phyloP scores from a whole-genome alignment of 2,329 filamentous ascomycete species.

The Lojkania enalia region DNA sequence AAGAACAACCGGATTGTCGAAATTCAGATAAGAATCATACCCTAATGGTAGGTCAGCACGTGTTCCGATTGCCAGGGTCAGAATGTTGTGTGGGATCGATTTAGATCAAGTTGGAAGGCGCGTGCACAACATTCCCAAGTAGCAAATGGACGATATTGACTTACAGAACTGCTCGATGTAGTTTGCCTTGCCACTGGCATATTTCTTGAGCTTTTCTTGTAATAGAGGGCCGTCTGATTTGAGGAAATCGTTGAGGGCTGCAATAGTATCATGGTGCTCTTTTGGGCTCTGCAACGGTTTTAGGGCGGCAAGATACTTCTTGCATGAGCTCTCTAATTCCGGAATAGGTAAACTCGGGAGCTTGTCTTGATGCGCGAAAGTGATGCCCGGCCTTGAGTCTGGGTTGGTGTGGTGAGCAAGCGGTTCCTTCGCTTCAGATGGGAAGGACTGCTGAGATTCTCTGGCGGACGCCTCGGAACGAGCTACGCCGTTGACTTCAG shows the following conservation, averaged over 20 bases:
- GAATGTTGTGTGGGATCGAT: constrained; percentile 7
- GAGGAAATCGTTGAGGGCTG: constrained; percentile 82
- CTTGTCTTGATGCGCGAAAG: constrained; percentile 85
- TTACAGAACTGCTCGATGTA: constrained; percentile 99
- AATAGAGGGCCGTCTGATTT: constrained; percentile 78
- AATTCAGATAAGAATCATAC: constrained; percentile 99
- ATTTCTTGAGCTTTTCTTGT: constrained; percentile 86
- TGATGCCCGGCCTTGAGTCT: constrained; percentile 70
- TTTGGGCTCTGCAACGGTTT: constrained; percentile 77
- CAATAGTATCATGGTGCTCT: constrained; percentile 80
- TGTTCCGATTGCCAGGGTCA: constrained; percentile 13
- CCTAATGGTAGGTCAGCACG: constrained; percentile 56
- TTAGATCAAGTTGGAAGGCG: constrained; percentile 6
- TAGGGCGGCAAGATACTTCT: constrained; percentile 77
- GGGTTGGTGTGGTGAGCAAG: constrained; percentile 55
- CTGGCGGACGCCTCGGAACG: constrained; percentile 58
- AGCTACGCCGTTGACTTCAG: constrained; percentile 40
- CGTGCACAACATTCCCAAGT: background rate
- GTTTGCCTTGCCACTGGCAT: constrained; percentile 87
- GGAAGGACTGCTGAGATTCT: constrained; percentile 54
- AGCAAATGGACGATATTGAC: constrained; percentile 45
- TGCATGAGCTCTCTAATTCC: constrained; percentile 75
- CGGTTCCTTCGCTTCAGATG: constrained; percentile 52
- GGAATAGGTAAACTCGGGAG: constrained; percentile 93
- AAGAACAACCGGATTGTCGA: constrained; percentile 93